phyloP scores from a whole-genome alignment of 257 asterid species.

The Coffea eugenioides region DNA sequence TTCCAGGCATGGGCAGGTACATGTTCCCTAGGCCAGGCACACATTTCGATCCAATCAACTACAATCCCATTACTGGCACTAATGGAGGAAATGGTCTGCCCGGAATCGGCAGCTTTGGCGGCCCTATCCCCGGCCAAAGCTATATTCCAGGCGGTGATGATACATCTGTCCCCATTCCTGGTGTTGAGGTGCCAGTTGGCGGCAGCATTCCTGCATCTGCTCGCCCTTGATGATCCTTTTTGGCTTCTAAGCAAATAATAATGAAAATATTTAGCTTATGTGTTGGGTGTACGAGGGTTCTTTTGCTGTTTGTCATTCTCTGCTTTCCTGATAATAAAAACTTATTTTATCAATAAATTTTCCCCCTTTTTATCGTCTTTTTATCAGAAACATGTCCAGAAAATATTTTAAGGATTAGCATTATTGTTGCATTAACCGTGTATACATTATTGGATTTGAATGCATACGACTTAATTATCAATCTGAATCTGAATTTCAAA shows the following conservation, averaged over 20 bases:
- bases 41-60: constrained; percentile 32
- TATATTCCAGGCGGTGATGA: constrained; percentile 73
- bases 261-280: not conserved
- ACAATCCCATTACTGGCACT: constrained; percentile 66
- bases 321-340: not conserved
- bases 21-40: constrained; percentile 45
- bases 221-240: constrained; percentile 40
- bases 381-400: too few relatives aligned
- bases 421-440: too few relatives aligned
- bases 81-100: constrained; percentile 48
- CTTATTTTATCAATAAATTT: not conserved
- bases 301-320: not conserved
- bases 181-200: constrained; percentile 46
- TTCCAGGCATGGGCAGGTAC: constrained; percentile 69
- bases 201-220: constrained; percentile 39
- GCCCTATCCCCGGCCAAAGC: constrained; percentile 8
- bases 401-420: too few relatives aligned
- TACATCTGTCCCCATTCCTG: constrained; percentile 57
- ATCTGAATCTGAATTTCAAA: too few relatives aligned
- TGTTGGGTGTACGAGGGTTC: too few relatives aligned
- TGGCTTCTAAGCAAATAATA: not conserved
- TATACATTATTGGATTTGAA: too few relatives aligned
- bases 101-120: constrained; percentile 27
- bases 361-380: not conserved
- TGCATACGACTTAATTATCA: too few relatives aligned